Evolutionary conservation across 78 protist species (phyloP).

Genomic region (Dictyostelium capitatum): DNA sequence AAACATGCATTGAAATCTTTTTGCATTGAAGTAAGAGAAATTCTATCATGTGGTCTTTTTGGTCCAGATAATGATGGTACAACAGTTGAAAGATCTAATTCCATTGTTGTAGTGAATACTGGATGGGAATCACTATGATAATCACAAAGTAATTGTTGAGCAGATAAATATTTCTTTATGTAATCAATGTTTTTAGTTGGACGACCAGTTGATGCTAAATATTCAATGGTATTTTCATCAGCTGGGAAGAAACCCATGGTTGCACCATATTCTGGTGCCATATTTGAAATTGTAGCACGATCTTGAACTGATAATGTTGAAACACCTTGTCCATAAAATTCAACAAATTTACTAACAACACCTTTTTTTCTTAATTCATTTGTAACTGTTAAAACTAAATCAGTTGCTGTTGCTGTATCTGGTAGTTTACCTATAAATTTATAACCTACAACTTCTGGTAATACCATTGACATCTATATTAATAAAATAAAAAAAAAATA

Average conservation of each 20-base stretch:
- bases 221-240: constrained; percentile 81
- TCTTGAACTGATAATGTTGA: constrained; percentile 88
- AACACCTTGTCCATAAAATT: constrained; percentile 92
- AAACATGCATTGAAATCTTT: constrained; percentile 86
- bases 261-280: constrained; percentile 97
- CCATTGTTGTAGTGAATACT: constrained; percentile 66
- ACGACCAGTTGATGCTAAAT: constrained; percentile 88
- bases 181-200: constrained; percentile 30
- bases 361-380: constrained; percentile 86
- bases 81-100: constrained; percentile 86
- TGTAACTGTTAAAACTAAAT: constrained; percentile 92
- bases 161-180: constrained; percentile 73
- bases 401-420: constrained; percentile 91
- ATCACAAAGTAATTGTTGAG: constrained; percentile 52
- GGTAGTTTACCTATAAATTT: constrained; percentile 87
- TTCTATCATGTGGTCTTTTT: constrained; percentile 93
- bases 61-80: constrained; percentile 91
- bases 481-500: neutral
- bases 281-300: constrained; percentile 95
- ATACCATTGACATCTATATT: constrained; percentile 67
- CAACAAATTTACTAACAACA: constrained; percentile 95
- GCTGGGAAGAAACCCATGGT: constrained; percentile 95
- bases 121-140: constrained; percentile 34
- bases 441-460: constrained; percentile 94
- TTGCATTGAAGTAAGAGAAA: constrained; percentile 85